Base-by-base conservation (phyloP, 306 rosid genomes). In the Astragalus membranaceus region DNA sequence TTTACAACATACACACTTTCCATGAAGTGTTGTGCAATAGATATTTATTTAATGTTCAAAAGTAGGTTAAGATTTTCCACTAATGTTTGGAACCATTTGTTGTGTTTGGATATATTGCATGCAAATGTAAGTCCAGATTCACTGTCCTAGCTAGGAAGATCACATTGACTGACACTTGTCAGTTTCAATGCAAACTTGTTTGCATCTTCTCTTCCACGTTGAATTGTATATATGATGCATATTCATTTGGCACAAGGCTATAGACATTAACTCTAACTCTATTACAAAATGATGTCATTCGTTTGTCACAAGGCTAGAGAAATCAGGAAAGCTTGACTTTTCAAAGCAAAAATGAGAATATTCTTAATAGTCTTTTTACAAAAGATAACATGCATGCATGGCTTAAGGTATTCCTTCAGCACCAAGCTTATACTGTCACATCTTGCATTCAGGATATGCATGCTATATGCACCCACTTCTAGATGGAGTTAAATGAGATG, bases 21-120 rank as follows among this genome's bases (percentile, higher is more conserved):
- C 66, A 14, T 9, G 60, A n/a, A 47, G 62, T 53, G 30, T 62
- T 75, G 30, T 57, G 39, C 26, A 5, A 54, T 7, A 44, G 52
- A 6, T 67, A 48, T 46, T 73, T 59, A 72, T 66, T 29, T 14
- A 32, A 39, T 49, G 60, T 70, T 81, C 73, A 43, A 74, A 67
- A 73, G 29, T 57, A 14, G 32, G 49, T 46, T 66, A 12, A 52
- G 30, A 76, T 59, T 80, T 80, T 80, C 74, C 78, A 80, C 44
- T 35, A 2, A 12, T 56, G 23, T 64, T 74, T 69, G 50, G 77
- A 54, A 50, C 53, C 9, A 26, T 7, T 17, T 57, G 20, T 36
- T 41, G 7, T 57, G 43, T 43, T 10, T 41, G n/a, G 43, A 63
- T 17, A 37, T 39, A 7, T 7, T 62, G 39, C 72, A 74, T 65